A percentile compares a stretch with the other conserved stretches of the same genome.
Conservation (phyloP, 2,329 filamentous ascomycete species). For the Epichloe gansuensis region DNA sequence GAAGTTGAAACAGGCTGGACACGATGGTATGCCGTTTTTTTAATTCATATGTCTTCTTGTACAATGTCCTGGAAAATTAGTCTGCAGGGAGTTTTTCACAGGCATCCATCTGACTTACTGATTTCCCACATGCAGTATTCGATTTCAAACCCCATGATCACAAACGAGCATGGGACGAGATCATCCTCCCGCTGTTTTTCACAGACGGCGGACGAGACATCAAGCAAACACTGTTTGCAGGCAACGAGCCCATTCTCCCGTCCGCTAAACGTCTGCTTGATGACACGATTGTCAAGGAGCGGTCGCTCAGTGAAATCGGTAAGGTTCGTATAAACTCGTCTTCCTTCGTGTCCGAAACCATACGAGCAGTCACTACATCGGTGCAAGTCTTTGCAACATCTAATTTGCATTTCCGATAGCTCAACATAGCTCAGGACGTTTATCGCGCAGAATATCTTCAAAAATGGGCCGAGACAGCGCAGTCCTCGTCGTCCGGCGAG, state of each 20-base stretch:
- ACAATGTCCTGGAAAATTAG: too few relatives aligned
- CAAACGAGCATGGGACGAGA: conserved; percentile 18
- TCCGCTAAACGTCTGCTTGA: conserved; percentile 29
- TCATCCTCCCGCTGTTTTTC: conserved; percentile 38
- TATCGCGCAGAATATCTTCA: conserved; percentile 26
- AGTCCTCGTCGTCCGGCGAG: conserved; percentile 14
- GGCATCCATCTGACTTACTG: background rate
- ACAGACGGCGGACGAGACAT: conserved; percentile 47
- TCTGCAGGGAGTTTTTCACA: too few relatives aligned
- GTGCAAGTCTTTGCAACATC: background rate
- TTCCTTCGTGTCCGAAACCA: too few relatives aligned
- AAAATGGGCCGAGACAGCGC: conserved; percentile 25
- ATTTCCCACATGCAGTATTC: background rate
- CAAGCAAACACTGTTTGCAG: conserved; percentile 33
- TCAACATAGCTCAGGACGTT: conserved; percentile 25
- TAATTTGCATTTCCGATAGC: conserved; percentile 7
- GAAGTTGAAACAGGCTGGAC: conserved; percentile 31
- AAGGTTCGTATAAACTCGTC: conserved; percentile 13
- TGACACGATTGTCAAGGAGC: conserved; percentile 43
- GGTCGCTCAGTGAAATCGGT: conserved; percentile 29
- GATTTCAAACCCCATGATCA: conserved; percentile 7
- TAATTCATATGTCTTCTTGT: too few relatives aligned
- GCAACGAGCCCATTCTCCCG: conserved; percentile 46
- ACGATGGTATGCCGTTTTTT: conserved; percentile 30
- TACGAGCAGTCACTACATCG: too few relatives aligned